Conservation (phyloP, 768 basidiomycete genomes). For the Terana coerulea region DNA sequence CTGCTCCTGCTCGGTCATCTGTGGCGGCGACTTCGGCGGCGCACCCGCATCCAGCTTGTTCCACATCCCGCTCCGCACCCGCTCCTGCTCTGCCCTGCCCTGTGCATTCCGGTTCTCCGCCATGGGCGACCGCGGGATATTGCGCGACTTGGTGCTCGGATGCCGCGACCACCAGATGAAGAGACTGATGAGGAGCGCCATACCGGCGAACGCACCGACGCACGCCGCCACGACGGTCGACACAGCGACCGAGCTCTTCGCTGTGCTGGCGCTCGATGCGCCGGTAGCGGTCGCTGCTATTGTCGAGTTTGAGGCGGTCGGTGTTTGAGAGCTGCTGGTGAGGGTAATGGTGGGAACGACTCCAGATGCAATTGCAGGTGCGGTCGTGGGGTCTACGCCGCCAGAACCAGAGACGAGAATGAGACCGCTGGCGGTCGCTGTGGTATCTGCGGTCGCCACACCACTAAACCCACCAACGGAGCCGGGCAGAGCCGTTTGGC, state of each 20-base stretch:
- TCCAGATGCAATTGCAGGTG: conserved; percentile 1
- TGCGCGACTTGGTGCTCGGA: conserved; percentile 24
- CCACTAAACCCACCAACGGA: not conserved
- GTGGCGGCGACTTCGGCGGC: conserved; percentile 3
- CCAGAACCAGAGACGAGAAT: conserved; percentile 4
- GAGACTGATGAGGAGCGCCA: conserved; percentile 46
- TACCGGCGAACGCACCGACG: conserved; percentile 52
- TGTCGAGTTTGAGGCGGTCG: conserved; percentile 1
- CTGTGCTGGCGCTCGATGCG: conserved; percentile 1
- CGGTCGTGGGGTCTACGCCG: not conserved
- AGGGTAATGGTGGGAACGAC: not conserved
- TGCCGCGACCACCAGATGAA: conserved; percentile 50
- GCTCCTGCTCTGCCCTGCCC: conserved; percentile 41
- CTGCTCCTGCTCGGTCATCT: conserved; percentile 16
- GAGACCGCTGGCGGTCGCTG: not conserved
- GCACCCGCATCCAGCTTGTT: conserved; percentile 49
- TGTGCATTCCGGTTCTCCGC: conserved; percentile 26
- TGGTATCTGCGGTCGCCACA: not conserved
- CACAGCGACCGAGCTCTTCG: conserved; percentile 22
- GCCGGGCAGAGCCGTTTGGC: conserved; percentile 3
- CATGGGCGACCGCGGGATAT: conserved; percentile 17
- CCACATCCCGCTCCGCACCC: conserved; percentile 48
- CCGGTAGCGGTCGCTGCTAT: conserved; percentile 3
- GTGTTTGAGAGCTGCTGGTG: conserved; percentile 1
- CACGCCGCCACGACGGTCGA: conserved; percentile 59